Evolutionary conservation across 2,329 filamentous ascomycete species (phyloP).

Genomic region (Microdochium trichocladiopsis): DNA sequence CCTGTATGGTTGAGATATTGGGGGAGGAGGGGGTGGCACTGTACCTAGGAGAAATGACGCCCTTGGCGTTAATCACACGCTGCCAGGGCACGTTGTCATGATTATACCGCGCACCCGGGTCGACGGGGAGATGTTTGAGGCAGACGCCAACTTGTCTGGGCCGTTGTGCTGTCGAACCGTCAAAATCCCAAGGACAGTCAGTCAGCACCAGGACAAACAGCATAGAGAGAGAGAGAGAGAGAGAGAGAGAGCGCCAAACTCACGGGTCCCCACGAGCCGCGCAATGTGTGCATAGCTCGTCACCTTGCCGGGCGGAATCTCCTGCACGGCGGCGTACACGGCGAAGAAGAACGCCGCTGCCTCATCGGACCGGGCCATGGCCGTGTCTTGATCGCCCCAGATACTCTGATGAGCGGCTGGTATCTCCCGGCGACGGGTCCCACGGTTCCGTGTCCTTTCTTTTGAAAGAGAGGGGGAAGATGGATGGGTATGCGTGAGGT

Average conservation of each 20-base stretch:
- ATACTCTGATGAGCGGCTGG: too few species aligned
- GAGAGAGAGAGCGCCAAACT: constrained; percentile 23
- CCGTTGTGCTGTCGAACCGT: constrained; percentile 50
- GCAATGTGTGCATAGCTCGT: constrained; percentile 85
- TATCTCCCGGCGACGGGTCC: too few species aligned
- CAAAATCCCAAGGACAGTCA: background rate
- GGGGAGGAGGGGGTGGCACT: too few species aligned
- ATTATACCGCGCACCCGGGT: constrained; percentile 53
- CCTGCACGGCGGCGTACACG: constrained; percentile 78
- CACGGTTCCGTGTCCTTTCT: too few species aligned
- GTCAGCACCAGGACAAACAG: background rate
- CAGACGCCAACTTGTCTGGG: constrained; percentile 84
- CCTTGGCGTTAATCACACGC: constrained; percentile 82
- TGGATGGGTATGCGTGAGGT: too few species aligned
- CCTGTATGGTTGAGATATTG: too few species aligned
- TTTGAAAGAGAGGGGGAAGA: too few species aligned
- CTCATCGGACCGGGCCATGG: constrained; percentile 67
- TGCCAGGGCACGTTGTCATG: constrained; percentile 86
- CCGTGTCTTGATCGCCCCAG: too few species aligned
- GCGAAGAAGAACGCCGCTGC: constrained; percentile 66
- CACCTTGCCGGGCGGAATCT: constrained; percentile 76
- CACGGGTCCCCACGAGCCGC: constrained; percentile 64
- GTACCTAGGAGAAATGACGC: constrained; percentile 80
- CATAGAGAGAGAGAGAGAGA: background rate
- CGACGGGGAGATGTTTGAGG: constrained; percentile 72